These are phyloP conservation scores for Debaryomyces psychrophilus DNA, from an alignment of 1,139 yeast species.

Conservation along the genomic window DNA sequence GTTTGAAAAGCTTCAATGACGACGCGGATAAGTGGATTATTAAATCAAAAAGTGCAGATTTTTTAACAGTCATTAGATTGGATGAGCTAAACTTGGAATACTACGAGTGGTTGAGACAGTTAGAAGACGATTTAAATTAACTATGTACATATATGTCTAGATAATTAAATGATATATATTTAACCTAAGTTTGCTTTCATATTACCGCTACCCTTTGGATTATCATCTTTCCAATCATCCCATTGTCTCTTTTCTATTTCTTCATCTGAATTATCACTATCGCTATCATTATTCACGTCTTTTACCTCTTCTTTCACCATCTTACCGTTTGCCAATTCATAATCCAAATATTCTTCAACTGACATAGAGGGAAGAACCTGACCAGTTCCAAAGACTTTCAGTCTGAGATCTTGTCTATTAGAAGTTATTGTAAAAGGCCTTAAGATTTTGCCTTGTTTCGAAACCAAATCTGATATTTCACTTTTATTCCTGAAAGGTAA, in stretches of 20 bases:
- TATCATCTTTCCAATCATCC: conserved; percentile 91
- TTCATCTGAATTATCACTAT: conserved; percentile 47
- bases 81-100: conserved; percentile 38
- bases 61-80: conserved; percentile 31
- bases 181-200: conserved; percentile 77
- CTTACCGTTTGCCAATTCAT: conserved; percentile 84
- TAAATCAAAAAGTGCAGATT: conserved; percentile 24
- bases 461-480: conserved; percentile 43
- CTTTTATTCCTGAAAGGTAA: conserved; percentile 32
- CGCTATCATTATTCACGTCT: conserved; percentile 26
- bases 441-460: conserved; percentile 73
- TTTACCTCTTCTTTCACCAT: conserved; percentile 58
- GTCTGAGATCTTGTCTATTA: conserved; percentile 56
- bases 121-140: conserved; percentile 28
- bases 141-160: conserved; percentile 7
- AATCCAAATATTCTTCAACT: conserved; percentile 86
- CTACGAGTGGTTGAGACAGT: conserved; percentile 37
- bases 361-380: conserved; percentile 94
- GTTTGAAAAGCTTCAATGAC: conserved; percentile 46
- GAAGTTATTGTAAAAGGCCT: conserved; percentile 83
- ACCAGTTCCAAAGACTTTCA: conserved; percentile 86
- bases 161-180: conserved; percentile 12
- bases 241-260: conserved; percentile 70
- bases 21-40: conserved; percentile 61
- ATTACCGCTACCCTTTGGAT: conserved; percentile 89